phyloP scores from a whole-genome alignment of 129 eudicot genomes.

The Glebionis coronaria region DNA sequence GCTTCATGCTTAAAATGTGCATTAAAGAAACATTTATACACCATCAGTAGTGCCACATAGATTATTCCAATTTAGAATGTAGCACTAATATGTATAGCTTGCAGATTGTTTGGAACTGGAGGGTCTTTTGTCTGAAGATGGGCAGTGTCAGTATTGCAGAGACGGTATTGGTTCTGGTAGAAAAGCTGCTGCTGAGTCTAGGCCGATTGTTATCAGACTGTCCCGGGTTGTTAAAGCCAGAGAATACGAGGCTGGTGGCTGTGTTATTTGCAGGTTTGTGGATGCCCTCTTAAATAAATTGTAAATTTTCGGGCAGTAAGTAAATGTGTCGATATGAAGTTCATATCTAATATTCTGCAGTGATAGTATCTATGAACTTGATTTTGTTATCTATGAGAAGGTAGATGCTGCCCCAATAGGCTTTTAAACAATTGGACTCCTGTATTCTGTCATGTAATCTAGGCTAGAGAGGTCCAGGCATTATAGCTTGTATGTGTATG shows the following conservation, averaged over 20 bases:
- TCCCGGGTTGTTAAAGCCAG: slow-evolving; percentile 78
- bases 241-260: slow-evolving; percentile 80
- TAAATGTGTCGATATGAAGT: neutral
- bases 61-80: neutral
- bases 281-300: neutral
- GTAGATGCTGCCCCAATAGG: slow-evolving; percentile 17
- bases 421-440: neutral
- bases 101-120: slow-evolving; percentile 83
- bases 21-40: neutral
- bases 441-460: slow-evolving; percentile 6
- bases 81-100: slow-evolving; percentile 25
- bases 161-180: slow-evolving; percentile 54
- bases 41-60: neutral
- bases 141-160: slow-evolving; percentile 69
- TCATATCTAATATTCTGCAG: neutral
- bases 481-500: neutral
- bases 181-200: slow-evolving; percentile 55
- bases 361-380: slow-evolving; percentile 13
- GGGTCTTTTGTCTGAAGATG: slow-evolving; percentile 53
- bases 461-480: slow-evolving; percentile 10
- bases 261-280: slow-evolving; percentile 92
- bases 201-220: slow-evolving; percentile 65
- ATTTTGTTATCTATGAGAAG: slow-evolving; percentile 13
- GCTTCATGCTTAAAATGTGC: slow-evolving; percentile 12
- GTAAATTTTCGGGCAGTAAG: neutral